Evolutionary conservation across 2,329 filamentous ascomycete genomes (phyloP), one percentile per base, ranked within the genome.

Genomic region (Aspergillus tamarii): DNA sequence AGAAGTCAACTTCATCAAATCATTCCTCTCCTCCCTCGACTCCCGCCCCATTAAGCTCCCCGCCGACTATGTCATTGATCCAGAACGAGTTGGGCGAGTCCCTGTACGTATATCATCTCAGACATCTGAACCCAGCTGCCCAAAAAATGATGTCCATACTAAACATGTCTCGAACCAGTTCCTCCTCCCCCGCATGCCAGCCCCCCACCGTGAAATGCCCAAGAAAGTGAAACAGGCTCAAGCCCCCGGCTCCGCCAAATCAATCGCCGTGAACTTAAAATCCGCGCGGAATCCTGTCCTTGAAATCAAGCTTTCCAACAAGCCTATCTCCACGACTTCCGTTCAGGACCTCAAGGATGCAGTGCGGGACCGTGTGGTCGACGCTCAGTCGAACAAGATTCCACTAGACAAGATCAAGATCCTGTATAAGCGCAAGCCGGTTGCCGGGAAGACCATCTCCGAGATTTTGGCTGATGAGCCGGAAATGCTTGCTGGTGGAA

Each of bases 1-100:
- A n/a, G 94, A 97, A 85, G 80, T 94, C 65, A 83, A 88, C 57
- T 98, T 97, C 78, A 91, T 93, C 71, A 93, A 91, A 80, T 85
- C 88, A 36, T 97, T 96, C 79, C 88, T 99, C 70, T 84, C 89
- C 59, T 86, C 88, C 26, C 87, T 98, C 66, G 93, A 96, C 80
- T 87, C 88, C 65, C 89, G 90, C 57, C 91, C 93, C 9, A 79
- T 89, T 72, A 96, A 94, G 83, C 87, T 98, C 67, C 88, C 90
- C n/a, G 84, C 91, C 68, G 93, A 98, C 78, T 91, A 97, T 87
- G 89, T 96, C 78, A 92, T 94, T 79, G 92, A 97, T 75, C 88
- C 92, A 57, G 89, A 89, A 72, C 88, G 85, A 69, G 94, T 94
- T 76, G 91, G 92, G 28, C 83, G 91, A 66, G 85, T 88, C 68